A percentile compares a stretch with the other conserved stretches of the same genome.
phyloP scores from a whole-genome alignment of 108 stramenopile genomes.

The Pseudonitzschia pungens region DNA sequence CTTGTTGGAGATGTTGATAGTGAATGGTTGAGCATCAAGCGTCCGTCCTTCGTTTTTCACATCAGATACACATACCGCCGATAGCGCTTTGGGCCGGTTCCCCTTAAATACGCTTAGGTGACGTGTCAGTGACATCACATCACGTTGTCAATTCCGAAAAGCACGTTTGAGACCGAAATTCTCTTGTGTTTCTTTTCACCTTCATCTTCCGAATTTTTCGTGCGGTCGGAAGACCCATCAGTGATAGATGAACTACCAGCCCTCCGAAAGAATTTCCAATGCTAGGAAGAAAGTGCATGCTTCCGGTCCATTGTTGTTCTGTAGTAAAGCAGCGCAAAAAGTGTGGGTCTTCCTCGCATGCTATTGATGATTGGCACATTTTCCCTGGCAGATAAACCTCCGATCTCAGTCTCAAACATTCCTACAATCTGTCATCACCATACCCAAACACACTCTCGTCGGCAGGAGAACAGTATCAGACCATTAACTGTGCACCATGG shows the following conservation, averaged over 20 bases:
- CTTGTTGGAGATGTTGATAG: not conserved
- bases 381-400: not conserved
- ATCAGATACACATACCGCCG: too few species aligned
- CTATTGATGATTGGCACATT: not conserved
- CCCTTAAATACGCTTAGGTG: not conserved
- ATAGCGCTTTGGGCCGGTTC: not conserved
- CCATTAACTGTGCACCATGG: not conserved
- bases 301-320: too few species aligned
- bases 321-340: too few species aligned
- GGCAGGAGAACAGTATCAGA: not conserved
- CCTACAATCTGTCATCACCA: not conserved
- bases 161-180: slow-evolving; percentile 1
- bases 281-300: too few species aligned
- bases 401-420: not conserved
- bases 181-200: not conserved
- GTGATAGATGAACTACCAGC: not conserved
- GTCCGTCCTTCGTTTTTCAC: too few species aligned
- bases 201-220: not conserved
- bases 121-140: not conserved
- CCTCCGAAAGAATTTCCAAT: not conserved
- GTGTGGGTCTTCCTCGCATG: not conserved
- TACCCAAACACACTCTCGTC: not conserved
- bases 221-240: not conserved
- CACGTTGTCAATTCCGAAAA: not conserved
- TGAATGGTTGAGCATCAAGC: too few species aligned